Conservation (phyloP, 2,329 filamentous ascomycete genomes). For the Cercospora sp. region DNA sequence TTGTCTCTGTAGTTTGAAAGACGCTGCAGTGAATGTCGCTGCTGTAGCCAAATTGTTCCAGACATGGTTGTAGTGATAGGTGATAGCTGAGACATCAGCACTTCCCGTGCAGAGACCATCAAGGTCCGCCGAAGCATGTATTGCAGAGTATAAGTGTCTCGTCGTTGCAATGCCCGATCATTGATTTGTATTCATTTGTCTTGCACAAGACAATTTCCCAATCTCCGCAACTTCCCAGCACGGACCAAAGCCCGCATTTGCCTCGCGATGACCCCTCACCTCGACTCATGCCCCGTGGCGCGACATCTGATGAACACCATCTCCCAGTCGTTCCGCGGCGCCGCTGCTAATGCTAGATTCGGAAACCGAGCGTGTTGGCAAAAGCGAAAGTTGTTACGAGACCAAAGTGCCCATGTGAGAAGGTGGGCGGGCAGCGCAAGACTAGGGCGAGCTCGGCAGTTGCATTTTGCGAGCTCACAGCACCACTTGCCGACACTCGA, state of each 20-base stretch:
- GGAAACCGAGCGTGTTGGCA: neutral
- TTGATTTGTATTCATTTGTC: neutral
- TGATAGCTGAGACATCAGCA: neutral
- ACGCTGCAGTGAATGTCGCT: neutral
- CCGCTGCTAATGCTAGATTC: neutral
- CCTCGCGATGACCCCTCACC: neutral
- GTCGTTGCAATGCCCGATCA: neutral
- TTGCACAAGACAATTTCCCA: neutral
- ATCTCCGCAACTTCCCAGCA: neutral
- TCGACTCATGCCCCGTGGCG: neutral
- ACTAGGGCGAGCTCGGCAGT: constrained; percentile 3
- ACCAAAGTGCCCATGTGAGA: neutral
- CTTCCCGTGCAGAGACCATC: neutral
- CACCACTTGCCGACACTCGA: constrained; percentile 1
- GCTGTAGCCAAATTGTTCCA: neutral
- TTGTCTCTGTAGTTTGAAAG: neutral
- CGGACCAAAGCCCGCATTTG: neutral
- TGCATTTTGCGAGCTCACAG: constrained; percentile 1
- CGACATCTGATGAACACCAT: neutral
- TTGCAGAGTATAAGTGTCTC: neutral
- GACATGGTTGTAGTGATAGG: neutral
- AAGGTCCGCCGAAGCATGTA: neutral
- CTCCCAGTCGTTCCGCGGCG: neutral
- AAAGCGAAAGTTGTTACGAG: neutral
- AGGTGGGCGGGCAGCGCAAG: neutral